A percentile compares a stretch with the other conserved stretches of the same genome.
Evolutionary conservation across 2,329 filamentous ascomycete species (phyloP).

Genomic region (Hymenoscyphus repandus): DNA sequence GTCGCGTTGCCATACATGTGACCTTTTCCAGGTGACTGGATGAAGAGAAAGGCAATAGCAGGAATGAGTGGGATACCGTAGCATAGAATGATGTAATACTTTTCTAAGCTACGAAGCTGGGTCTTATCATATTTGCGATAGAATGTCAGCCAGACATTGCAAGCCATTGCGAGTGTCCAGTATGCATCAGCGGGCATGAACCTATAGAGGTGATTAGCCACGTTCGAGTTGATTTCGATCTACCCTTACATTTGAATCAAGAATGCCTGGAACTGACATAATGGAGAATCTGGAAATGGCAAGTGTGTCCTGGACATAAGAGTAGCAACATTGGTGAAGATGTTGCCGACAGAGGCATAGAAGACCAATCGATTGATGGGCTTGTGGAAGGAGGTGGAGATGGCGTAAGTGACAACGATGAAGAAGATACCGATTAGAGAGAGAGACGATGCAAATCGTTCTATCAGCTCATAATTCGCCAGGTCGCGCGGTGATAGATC

Average conservation of each 20-base stretch:
- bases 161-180: constrained; percentile 77
- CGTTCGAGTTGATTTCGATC: not conserved
- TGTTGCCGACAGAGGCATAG: constrained; percentile 76
- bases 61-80: constrained; percentile 71
- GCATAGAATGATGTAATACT: constrained; percentile 62
- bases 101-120: constrained; percentile 61
- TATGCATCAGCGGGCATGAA: constrained; percentile 72
- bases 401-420: constrained; percentile 63
- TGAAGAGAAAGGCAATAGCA: constrained; percentile 61
- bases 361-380: constrained; percentile 85
- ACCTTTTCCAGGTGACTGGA: constrained; percentile 46
- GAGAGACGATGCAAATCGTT: constrained; percentile 63
- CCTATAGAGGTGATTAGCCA: constrained; percentile 38
- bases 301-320: constrained; percentile 64
- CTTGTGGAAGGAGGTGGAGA: constrained; percentile 61
- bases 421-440: constrained; percentile 67
- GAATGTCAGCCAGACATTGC: constrained; percentile 79
- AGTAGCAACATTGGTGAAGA: constrained; percentile 71
- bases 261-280: constrained; percentile 69
- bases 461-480: constrained; percentile 48
- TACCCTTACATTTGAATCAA: constrained; percentile 71
- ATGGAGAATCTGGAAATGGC: constrained; percentile 15
- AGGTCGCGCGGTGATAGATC: not conserved
- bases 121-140: constrained; percentile 66
- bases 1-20: constrained; percentile 69